Evolutionary conservation across 441 rosid species (phyloP), one percentile per base, ranked within the genome.

Genomic region (Euphorbia schlechtendalii): DNA sequence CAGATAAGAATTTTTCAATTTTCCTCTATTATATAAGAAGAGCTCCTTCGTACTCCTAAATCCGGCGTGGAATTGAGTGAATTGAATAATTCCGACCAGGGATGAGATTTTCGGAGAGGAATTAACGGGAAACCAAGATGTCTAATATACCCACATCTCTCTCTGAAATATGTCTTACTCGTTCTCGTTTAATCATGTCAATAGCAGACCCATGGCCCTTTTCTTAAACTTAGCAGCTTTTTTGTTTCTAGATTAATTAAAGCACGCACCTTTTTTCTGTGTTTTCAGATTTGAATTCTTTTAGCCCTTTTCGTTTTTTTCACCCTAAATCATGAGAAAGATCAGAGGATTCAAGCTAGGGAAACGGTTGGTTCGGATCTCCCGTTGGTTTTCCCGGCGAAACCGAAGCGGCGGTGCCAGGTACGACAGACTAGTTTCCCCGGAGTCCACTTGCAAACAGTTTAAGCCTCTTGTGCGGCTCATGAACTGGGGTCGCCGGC

Each of bases 161-260:
- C 43, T 86, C 86, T 60, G 88, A 84, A 66, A 69, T 76, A 8
- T 82, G 85, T 66, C 82, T 83, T 48, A 73, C 88, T n/a, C 72
- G 78, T 45, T 86, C 61, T 59, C 87, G 88, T 36, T 75, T 82
- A 20, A 65, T 81, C 66, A 84, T 86, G 83, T 82, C 84, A 74
- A 60, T 68, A 17, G 83, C 86, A 48, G 83, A 80, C 52, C 83
- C 84, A 27, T 82, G 88, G 88, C 87, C 87, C 27, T 86, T 77
- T 69, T 81, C 85, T 10, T 85, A 32, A 83, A 58, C 55, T 28
- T 53, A 5, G 32, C 9, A 18, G 28, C 6, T 18, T 59, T n/a
- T 58, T 38, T 36, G 15, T 32, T 58, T 9, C 17, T 2, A 36
- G 22, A 36, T 36, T 34, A 8, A 40, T 40, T 40, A 8, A 45